Evolutionary conservation across 2,329 filamentous ascomycete species (phyloP), one percentile per base, ranked within the genome.

Genomic region (Periconia sp.): DNA sequence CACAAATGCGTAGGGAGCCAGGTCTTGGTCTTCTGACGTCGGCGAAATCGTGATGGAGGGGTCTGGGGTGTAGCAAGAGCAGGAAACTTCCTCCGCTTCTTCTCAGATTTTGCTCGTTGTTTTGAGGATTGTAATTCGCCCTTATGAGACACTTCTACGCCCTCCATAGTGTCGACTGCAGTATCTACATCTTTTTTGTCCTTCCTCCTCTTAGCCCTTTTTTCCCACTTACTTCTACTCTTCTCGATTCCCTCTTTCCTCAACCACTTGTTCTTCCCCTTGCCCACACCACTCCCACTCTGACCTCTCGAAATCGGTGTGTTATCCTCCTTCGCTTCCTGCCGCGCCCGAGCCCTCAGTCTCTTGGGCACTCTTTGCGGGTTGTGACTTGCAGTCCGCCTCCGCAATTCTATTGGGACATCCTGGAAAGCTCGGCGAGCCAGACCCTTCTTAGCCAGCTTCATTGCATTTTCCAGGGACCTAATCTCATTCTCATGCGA

Each of bases 1-100:
- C 88, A 99, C 52, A 95, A 73, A 68, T 99, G 94, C 5, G 94
- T 97, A 0, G 94, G 94, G 12, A 99, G 77, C 90, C 92, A 96
- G 3, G 88, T 91, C 75, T 97, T 97, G 68, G 88, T 80, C 32
- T 86, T 75, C 66, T 97, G 92, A 22, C 94, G 85, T 71, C 90
- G 94, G 54, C 86, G 84, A 65, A 90, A 97, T 59, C 86, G 92
- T 16, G 80, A 82, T 31, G 78, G 79, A 2, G 83, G 84, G 68
- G 66, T 76, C 4, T 75, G 74, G 4, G 84, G 80, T n/a, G 82
- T 77, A 40, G 89, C 88, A 36, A 92, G 76, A 32, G 75, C 76
- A 57, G 89, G 88, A 36, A 92, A 78, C 39, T 74, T 76, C 65
- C 85, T 86, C 54, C 88, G 83, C 68, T 88, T 89, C 2, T 86